Evolutionary conservation across 2,329 filamentous ascomycete species (phyloP), one percentile per base, ranked within the genome.

Genomic region (Claviceps capensis): DNA sequence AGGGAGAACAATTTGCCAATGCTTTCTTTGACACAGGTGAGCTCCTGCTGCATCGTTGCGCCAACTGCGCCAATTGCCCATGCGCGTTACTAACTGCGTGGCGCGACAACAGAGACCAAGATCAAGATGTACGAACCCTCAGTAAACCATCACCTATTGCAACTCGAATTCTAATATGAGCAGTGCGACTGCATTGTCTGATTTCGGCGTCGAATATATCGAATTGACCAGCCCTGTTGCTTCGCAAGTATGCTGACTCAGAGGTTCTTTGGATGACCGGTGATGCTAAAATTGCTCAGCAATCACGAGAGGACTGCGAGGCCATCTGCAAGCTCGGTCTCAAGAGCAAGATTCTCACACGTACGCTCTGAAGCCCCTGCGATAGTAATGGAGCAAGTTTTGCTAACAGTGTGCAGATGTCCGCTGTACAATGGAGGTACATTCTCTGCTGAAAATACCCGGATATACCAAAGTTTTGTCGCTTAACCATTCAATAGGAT

Each of bases 251-350:
- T 49, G 48, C 7, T 36, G 11, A 36, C 37, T 11, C 17, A 43
- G 8, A 37, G 9, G 40, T 22, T 49, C 4, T 14, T n/a, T 36
- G 17, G 17, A 43, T 19, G 17, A 49, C 38, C 26, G 2, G 26
- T 34, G 40, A 37, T n/a, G 26, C 48, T 49, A 43, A 49, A 49
- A 23, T 42, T 50, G 90, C 85, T 11, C 83, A 89, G 72, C 88
- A 95, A 72, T 94, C 88, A 51, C 81, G 83, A 66, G 70, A 74
- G 63, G 91, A 96, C 72, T 95, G 88, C 69, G 85, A 93, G 72
- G 83, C 84, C 53, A 95, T 96, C 65, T 94, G 88, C 85, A 88
- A 90, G 77, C 85, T 96, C 51, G 89, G 89, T 57, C 81, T 96
- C 69, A 90, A 88, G 61, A 55, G 64, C 57, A 67, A 67, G 62